Base-by-base conservation (phyloP, 2,329 filamentous ascomycete species). In the Bipolaris sorokiniana region DNA sequence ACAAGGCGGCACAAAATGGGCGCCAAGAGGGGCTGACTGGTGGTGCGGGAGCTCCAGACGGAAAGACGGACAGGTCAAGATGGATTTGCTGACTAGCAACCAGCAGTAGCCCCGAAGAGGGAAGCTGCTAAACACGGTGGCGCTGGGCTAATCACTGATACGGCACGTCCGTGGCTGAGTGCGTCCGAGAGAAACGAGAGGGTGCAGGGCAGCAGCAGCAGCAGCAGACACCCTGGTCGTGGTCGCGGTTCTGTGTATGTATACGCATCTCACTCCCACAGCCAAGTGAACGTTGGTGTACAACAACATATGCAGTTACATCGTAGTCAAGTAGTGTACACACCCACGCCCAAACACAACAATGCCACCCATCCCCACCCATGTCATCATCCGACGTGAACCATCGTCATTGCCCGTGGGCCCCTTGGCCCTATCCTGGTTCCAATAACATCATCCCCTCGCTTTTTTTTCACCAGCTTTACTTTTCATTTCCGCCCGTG, bases 1-100 rank as follows among this genome's bases (percentile, higher is more conserved):
- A 23, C 26, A 28, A 9, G 26, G 26, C 26, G 26, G 26, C 26
- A 28, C 26, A 28, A 26, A 28, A 28, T 22, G 9, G 10, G 6
- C 3, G 37, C 37, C 37, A 20, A 22, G 37, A n/a, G 7, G 9
- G 7, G 26, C 26, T 28, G 26, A 28, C 26, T 52, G n/a, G 9
- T 22, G 23, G 20, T 44, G 41, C 13, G 51, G 51, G 56, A 40
- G 37, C 55, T 51, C 61, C 48, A 62, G 56, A 58, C 56, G 54
- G 54, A 56, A 59, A 63, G 56, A 37, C 61, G 62, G 61, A 54
- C 56, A 33, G 54, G 51, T 48, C n/a, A 58, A 44, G 51, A 44
- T 42, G 56, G 54, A 48, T 47, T 34, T 40, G 38, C 51, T 36
- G 49, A 41, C 53, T 63, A 65, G 60, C 57, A 20, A 15, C 28